phyloP scores from a whole-genome alignment of 1,284 basidiomycete genomes.

The Rhodofomes roseus region DNA sequence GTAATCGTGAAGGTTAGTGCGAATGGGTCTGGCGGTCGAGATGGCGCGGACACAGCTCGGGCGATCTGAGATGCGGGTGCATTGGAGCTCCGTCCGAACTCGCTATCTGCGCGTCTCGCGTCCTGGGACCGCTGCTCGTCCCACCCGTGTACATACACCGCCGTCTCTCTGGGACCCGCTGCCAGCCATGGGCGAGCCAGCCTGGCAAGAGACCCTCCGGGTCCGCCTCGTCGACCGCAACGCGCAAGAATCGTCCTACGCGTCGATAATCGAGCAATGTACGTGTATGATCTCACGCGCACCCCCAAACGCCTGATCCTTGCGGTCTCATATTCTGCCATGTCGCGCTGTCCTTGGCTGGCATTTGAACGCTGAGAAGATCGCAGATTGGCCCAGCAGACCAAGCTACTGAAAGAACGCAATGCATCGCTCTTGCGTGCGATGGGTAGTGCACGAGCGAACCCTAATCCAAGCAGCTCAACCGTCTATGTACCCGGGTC shows the following conservation, averaged over 20 bases:
- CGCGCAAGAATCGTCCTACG: constrained; percentile 70
- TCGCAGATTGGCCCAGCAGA: constrained; percentile 84
- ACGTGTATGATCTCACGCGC: constrained; percentile 26
- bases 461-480: constrained; percentile 61
- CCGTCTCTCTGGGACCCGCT: constrained; percentile 3
- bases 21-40: constrained; percentile 13
- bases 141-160: constrained; percentile 7
- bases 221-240: constrained; percentile 77
- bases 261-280: constrained; percentile 89
- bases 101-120: constrained; percentile 16
- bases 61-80: constrained; percentile 18
- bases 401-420: constrained; percentile 83
- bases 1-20: constrained; percentile 10
- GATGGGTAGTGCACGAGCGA: constrained; percentile 65
- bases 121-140: constrained; percentile 10
- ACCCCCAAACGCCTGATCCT: constrained; percentile 15
- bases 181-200: constrained; percentile 65
- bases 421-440: constrained; percentile 83
- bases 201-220: constrained; percentile 77
- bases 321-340: constrained; percentile 17
- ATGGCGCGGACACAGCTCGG: constrained; percentile 15
- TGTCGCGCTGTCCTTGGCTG: constrained; percentile 9
- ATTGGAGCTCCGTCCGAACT: constrained; percentile 21
- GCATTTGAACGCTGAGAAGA: constrained; percentile 50
- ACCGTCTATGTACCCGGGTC: constrained; percentile 63